Evolutionary conservation across 805 yeast species (phyloP), one percentile per base, ranked within the genome.

Genomic region (Starmera caribaea): DNA sequence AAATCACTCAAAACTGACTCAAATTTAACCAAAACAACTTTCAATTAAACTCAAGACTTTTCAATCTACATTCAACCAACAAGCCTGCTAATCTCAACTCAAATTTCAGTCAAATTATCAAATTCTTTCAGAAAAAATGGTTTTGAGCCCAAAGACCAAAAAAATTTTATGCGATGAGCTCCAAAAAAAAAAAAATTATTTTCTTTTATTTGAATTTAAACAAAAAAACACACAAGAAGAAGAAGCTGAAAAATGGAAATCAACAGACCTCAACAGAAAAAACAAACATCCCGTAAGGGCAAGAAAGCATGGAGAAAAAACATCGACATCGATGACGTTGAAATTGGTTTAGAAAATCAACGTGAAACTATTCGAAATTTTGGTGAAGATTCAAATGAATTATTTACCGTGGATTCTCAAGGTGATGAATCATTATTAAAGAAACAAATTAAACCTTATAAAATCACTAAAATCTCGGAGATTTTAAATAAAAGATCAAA

Each of bases 221-320:
- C 24, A 21, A 21, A 21, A 21, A 4, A 21, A 21, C 24, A 21
- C 7, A 21, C 4, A 21, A 7, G 7, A 21, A 21, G n/a, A n/a
- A n/a, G n/a, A n/a, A n/a, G n/a, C n/a, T n/a, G n/a, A 21, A 21
- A 5, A 21, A 57, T 61, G 69, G 67, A 62, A 45, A 46, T 61
- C 5, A 61, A 62, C 38, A 70, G 77, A 58, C 86, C 89, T 12
- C 58, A 74, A 16, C 78, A 73, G 49, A 71, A 68, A 49, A 65
- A 65, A 34, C 96, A 89, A 62, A 55, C 82, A 5, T 87, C 96
- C 8, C 73, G 97, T 54, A 92, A 92, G 66, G 95, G 96, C 34
- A 90, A 85, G 71, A 81, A 74, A 57, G 79, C 95, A 5, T 86
- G 97, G 94, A 76, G 95, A 58, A 87, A 87, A 62, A 86, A 92